Evolutionary conservation across 1,284 basidiomycete species (phyloP).

Genomic region (Clitocybe nebularis): DNA sequence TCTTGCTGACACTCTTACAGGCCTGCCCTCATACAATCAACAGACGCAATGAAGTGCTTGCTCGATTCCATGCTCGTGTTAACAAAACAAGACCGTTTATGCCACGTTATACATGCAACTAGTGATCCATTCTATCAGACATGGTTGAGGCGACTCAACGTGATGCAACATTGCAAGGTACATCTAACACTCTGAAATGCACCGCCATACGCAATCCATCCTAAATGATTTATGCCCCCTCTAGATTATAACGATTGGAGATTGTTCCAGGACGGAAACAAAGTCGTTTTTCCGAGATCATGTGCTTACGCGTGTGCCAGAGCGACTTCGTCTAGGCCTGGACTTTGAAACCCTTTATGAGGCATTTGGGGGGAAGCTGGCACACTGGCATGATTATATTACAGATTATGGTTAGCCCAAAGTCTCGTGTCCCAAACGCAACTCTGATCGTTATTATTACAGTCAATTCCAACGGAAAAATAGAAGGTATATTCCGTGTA

Average conservation of each 20-base stretch:
- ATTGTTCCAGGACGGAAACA: slow-evolving; percentile 70
- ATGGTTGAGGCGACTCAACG: slow-evolving; percentile 71
- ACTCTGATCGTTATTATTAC: not conserved
- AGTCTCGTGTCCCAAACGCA: not conserved
- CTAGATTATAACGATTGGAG: slow-evolving; percentile 74
- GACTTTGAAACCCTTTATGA: slow-evolving; percentile 72
- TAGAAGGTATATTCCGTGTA: slow-evolving; percentile 19
- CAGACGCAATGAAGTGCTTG: slow-evolving; percentile 76
- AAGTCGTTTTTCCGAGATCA: slow-evolving; percentile 60
- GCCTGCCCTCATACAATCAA: slow-evolving; percentile 68
- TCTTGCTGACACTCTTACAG: slow-evolving; percentile 29
- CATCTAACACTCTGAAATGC: too few relatives aligned
- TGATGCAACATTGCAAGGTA: slow-evolving; percentile 79
- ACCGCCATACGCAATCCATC: too few relatives aligned
- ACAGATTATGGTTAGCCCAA: slow-evolving; percentile 66
- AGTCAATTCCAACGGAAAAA: slow-evolving; percentile 43
- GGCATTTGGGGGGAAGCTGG: slow-evolving; percentile 78
- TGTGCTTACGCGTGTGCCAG: slow-evolving; percentile 60
- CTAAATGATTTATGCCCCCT: too few relatives aligned
- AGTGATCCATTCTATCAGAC: slow-evolving; percentile 83
- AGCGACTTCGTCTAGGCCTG: slow-evolving; percentile 45
- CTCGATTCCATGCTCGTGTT: slow-evolving; percentile 81
- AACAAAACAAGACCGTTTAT: slow-evolving; percentile 79
- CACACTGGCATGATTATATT: slow-evolving; percentile 76
- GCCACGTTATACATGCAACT: slow-evolving; percentile 80